Base-by-base conservation (phyloP, 805 yeast species). In the Yarrowia yakushimensis region DNA sequence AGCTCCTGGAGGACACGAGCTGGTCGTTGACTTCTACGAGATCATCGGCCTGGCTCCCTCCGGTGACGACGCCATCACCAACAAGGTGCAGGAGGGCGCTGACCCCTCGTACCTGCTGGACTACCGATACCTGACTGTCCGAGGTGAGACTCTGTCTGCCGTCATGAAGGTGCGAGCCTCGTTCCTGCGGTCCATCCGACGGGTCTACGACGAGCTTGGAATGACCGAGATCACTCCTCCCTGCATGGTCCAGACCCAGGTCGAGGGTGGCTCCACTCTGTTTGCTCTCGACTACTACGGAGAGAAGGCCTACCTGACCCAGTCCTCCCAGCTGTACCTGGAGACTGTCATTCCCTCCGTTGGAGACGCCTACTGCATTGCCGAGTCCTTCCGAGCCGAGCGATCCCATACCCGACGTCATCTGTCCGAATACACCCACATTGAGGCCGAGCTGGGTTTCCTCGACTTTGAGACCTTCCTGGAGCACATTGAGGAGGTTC, bases 241-340 rank as follows among this genome's bases (percentile, higher is more conserved):
- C 72, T 92, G 98, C 78, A 94, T 94, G 98, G 99, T 94, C 63
- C 99, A 94, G 79, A 92, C 97, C 39, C 98, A 94, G 80, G 99
- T 94, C 65, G 99, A 94, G 79, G 99, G 99, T 74, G 99, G 99
- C 62, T 88, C 97, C 39, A 94, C 99, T 17, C 81, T 94, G 72
- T 94, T 94, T 81, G 85, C 86, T 71, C 80, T 94, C 79, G 88
- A 89, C 75, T 94, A 96, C 80, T 94, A 94, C 74, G 98, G 97
- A 62, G 96, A 94, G 79, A 94, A 92, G 74, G 98, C 99, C 11
- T 94, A 79, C 77, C 81, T 94, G 72, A 96, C 99, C 18, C 99
- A 94, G 79, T 88, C 97, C 9, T 93, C 98, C 17, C 99, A 94
- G 80, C 83, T 94, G 71, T 94, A 94, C 77, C 81, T 94, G 75